Evolutionary conservation across 2,329 filamentous ascomycete genomes (phyloP), one percentile per base, ranked within the genome.

Genomic region (Neurospora crassa): DNA sequence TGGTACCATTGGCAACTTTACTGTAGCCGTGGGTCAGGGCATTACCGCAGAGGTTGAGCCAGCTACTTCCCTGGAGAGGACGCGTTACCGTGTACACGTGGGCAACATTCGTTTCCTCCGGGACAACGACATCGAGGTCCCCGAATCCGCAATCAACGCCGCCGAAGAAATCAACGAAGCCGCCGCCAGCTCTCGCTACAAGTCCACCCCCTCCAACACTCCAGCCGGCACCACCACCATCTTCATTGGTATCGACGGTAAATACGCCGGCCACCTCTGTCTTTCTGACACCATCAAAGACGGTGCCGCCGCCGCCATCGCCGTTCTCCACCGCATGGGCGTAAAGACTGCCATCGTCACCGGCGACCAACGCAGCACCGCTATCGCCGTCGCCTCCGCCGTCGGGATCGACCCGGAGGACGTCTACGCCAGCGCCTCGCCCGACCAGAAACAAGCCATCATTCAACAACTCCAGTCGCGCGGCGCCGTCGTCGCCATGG

Each of bases 271-370:
- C 67, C 90, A 91, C 68, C 86, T 98, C 70, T 92, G 90, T 75
- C 89, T 99, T 29, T 90, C 93, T 5, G 96, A 99, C 80, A 95
- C 91, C 1, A 90, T 99, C 81, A 99, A 99, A 80, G 89, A 92
- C 11, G 93, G 92, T 29, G 94, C 96, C 0, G 87, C 89, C 5
- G 93, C 93, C 11, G 88, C 93, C 10, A 90, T 99, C 72, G 84
- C 91, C 10, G 94, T 95, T 3, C 87, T 99, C 53, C 89, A 92
- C 79, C 89, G 88, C 73, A 93, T 98, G 88, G 91, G 92, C 29
- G 91, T 98, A 80, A 91, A 91, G 76, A 93, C 92, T 12, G 93
- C 94, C 68, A 94, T 99, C 75, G 93, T 99, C 11, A 99, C 96
- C 0, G 96, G 96, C 72, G 96, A 99, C 81, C 94, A 97, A 77